Base-by-base conservation (phyloP, 768 basidiomycete species). In the Leucocoprinus leucothites region DNA sequence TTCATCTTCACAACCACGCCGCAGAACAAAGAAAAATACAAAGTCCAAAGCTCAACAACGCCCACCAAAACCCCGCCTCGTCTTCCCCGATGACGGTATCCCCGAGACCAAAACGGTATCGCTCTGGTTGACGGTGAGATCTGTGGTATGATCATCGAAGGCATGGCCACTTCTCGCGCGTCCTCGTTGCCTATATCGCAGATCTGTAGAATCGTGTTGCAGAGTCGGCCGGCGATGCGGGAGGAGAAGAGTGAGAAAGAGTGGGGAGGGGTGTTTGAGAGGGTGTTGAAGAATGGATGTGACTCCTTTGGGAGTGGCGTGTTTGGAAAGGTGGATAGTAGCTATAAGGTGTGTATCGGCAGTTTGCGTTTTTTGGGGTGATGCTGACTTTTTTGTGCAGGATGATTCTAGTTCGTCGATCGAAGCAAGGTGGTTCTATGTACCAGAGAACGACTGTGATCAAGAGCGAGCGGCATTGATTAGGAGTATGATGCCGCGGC, bases 381-480 rank as follows among this genome's bases (percentile, higher is more conserved):
- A 19, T 21, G 19, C 25, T 43, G 44, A 58, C 28, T 31, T 44
- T 56, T 31, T 57, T 7, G 35, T 45, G 42, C 67, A 84, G 78
- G 79, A 80, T 60, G 73, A 81, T 50, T 69, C 74, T 16, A 77
- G 79, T 49, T 67, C 73, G 0, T 74, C 79, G 36, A 64, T 85
- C 55, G 85, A 85, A 62, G 78, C 80, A 18, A 79, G 84, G 63
- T 91, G 86, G 86, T 91, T 87, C 66, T 91, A 91, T 62, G 80
- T 87, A 5, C 84, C 88, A 0, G 87, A 89, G 63, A 66, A 74
- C 64, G 88, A 91, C 61, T 74, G 79, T 61, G 87, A 91, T 64
- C 74, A 74, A 60, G 88, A 89, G 53, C 76, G 88, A n/a, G 87
- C 87, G 26, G 66, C 73, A 60, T 67, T 89, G 57, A 80, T 91